A percentile compares a stretch with the other conserved stretches of the same genome.
phyloP scores from a whole-genome alignment of 1,284 basidiomycete genomes.

The Ganoderma boninense region DNA sequence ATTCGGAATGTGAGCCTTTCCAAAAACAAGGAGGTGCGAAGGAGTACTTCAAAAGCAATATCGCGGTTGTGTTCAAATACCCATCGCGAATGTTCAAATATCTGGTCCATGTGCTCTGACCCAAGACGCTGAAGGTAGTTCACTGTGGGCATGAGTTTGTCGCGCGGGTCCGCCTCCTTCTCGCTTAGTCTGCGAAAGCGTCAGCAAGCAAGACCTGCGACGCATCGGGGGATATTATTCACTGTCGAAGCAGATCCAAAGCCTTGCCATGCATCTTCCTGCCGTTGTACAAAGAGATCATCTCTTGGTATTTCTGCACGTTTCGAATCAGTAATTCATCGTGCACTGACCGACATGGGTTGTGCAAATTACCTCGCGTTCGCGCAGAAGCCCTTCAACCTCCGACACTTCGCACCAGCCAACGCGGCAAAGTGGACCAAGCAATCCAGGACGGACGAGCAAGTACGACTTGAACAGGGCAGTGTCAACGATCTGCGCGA shows the following conservation, averaged over 20 bases:
- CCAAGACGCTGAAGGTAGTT: constrained; percentile 93
- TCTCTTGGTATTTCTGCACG: constrained; percentile 86
- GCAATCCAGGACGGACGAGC: constrained; percentile 81
- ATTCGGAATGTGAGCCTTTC: not conserved
- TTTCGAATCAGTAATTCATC: not conserved
- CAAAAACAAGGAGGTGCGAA: not conserved
- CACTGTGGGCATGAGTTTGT: constrained; percentile 87
- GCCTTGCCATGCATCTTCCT: constrained; percentile 97
- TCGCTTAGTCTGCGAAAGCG: constrained; percentile 70
- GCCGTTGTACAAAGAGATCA: constrained; percentile 92
- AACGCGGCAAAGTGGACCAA: constrained; percentile 90
- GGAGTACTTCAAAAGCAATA: constrained; percentile 77
- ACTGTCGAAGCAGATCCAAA: constrained; percentile 84
- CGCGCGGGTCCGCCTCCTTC: constrained; percentile 80
- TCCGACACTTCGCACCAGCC: constrained; percentile 97
- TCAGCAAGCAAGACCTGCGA: constrained; percentile 12
- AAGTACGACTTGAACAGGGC: constrained; percentile 95
- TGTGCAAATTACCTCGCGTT: constrained; percentile 67
- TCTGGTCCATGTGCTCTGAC: constrained; percentile 78
- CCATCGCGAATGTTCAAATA: constrained; percentile 87
- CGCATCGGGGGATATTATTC: constrained; percentile 46
- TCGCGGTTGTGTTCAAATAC: constrained; percentile 78
- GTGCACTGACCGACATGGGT: not conserved
- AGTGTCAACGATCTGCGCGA: constrained; percentile 95
- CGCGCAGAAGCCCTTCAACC: constrained; percentile 88